Evolutionary conservation across 164 flowering plant species (phyloP).

Genomic region (Nelumbo lutea): DNA sequence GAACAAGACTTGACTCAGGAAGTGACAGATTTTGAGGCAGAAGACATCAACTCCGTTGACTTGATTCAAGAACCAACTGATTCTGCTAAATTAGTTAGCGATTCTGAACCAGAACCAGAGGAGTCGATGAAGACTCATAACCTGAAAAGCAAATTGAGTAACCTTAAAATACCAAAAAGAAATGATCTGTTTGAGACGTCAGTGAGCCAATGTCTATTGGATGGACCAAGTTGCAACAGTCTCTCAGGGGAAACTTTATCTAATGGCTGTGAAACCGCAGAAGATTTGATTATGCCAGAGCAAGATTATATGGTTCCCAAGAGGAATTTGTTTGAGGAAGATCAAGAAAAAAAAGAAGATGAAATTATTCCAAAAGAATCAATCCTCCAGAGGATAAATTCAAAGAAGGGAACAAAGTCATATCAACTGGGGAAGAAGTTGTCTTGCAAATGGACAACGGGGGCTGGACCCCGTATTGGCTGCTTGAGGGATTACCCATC

Average conservation of each 20-base stretch:
- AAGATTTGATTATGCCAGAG: slow-evolving; percentile 22
- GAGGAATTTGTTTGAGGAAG: slow-evolving; percentile 17
- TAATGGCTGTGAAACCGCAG: slow-evolving; percentile 27
- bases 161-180: slow-evolving; percentile 41
- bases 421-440: slow-evolving; percentile 68
- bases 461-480: slow-evolving; percentile 82
- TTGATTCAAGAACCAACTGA: slow-evolving; percentile 13
- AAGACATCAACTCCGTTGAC: slow-evolving; percentile 18
- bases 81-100: slow-evolving; percentile 14
- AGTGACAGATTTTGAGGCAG: slow-evolving; percentile 12
- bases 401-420: slow-evolving; percentile 49
- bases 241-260: slow-evolving; percentile 15
- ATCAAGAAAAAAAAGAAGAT: slow-evolving; percentile 23
- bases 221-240: slow-evolving; percentile 5
- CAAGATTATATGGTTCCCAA: slow-evolving; percentile 18
- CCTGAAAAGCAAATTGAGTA: slow-evolving; percentile 21
- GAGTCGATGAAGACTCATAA: slow-evolving; percentile 14
- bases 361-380: slow-evolving; percentile 42
- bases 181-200: slow-evolving; percentile 20
- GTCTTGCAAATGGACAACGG: slow-evolving; percentile 78
- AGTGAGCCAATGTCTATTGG: slow-evolving; percentile 12
- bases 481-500: slow-evolving; percentile 79
- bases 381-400: slow-evolving; percentile 54
- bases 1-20: slow-evolving; percentile 38
- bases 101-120: slow-evolving; percentile 9